A percentile compares a stretch with the other conserved stretches of the same genome.
These are phyloP conservation scores for Chrysosporium keratinophilum DNA, from an alignment of 2,329 filamentous ascomycete species.

Conservation along the genomic window DNA sequence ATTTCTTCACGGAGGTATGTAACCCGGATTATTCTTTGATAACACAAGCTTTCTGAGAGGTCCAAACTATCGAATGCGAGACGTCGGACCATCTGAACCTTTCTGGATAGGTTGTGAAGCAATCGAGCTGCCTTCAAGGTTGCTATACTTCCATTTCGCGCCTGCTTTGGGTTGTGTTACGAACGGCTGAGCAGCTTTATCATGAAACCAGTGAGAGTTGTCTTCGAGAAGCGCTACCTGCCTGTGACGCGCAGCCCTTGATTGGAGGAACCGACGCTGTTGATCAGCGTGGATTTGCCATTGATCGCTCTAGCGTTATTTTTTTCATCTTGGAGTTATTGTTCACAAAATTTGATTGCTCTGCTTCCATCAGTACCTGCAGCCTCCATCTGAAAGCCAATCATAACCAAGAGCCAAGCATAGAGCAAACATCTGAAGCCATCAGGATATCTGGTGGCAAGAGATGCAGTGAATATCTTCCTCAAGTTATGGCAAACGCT, in stretches of 20 bases:
- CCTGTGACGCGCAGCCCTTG: neutral
- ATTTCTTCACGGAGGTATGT: neutral
- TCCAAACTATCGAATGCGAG: neutral
- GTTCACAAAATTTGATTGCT: constrained; percentile 6
- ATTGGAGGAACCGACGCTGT: neutral
- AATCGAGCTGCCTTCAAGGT: neutral
- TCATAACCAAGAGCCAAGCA: constrained; percentile 6
- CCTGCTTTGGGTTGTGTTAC: neutral
- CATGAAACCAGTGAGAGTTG: neutral
- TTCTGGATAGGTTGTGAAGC: neutral
- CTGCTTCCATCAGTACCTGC: neutral
- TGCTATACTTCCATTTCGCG: neutral
- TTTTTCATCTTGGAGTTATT: neutral
- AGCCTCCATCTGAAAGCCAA: neutral
- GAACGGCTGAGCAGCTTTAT: neutral
- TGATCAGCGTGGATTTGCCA: constrained; percentile 2
- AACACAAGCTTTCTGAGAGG: neutral
- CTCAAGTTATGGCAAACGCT: constrained; percentile 9
- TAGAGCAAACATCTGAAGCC: constrained; percentile 10
- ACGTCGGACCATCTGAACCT: neutral
- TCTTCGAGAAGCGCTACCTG: neutral
- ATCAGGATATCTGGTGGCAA: neutral
- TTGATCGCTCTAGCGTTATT: neutral
- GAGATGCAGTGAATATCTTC: neutral
- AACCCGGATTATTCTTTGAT: neutral